Base-by-base conservation (phyloP, 2,329 filamentous ascomycete species). In the Trichoderma sp. region DNA sequence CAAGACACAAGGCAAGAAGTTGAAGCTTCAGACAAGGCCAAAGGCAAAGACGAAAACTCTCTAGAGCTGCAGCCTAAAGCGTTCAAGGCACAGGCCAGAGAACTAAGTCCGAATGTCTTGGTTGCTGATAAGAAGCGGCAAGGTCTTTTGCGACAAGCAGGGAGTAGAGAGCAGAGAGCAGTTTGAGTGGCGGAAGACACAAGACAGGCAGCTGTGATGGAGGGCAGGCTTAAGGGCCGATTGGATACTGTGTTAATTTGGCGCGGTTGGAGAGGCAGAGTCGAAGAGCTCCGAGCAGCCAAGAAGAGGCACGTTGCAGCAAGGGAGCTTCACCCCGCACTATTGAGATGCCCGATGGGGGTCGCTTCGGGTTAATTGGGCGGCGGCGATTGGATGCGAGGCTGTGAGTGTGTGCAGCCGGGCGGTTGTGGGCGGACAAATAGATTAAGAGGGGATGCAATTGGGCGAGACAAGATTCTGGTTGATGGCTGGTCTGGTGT, bases 161-260 rank as follows among this genome's bases (percentile, higher is more conserved):
- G 8, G 58, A 39, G 43, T 11, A 62, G 50, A 17, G 39, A 62
- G 71, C 71, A 72, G 71, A 72, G 70, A 70, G 66, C 71, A 70
- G 34, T 23, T 43, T 59, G 39, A 69, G 57, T 62, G 71, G 68
- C 53, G 61, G 71, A 20, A 57, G 39, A 59, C 43, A 63, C 57
- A 70, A 47, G 58, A 32, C 36, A 30, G 58, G 43, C 63, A 43
- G 67, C 68, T 47, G 68, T 70, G 71, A 74, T 74, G 78, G 78
- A 77, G 79, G 78, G 79, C 74, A 78, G 77, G 71, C 69, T 73
- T 72, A 75, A 74, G 64, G 73, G 73, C 57, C 77, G 76, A 80
- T 80, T 78, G 78, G 77, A 75, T 70, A 64, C 68, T 63, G 68
- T 64, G 68, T 64, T 43, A 63, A 70, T 57, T 64, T 57, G 59